These are phyloP conservation scores for Blastobotrys muscicola DNA, from an alignment of 805 yeast species.

Conservation along the genomic window DNA sequence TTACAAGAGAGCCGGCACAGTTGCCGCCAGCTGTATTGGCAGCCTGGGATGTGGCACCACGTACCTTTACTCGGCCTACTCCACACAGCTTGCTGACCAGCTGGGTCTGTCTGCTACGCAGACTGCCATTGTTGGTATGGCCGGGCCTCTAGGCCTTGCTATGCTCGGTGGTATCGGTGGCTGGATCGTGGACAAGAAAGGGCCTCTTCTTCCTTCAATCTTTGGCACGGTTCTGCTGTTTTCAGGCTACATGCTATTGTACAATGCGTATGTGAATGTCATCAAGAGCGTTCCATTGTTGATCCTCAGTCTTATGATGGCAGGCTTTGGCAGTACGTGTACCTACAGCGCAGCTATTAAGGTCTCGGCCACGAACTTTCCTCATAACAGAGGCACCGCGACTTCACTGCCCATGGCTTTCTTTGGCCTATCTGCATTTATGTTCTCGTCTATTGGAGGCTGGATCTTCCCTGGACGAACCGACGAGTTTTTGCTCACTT, in stretches of 20 bases:
- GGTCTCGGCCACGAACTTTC: constrained; percentile 62
- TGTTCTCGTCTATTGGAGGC: constrained; percentile 45
- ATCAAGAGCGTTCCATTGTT: constrained; percentile 28
- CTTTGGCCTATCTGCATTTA: constrained; percentile 65
- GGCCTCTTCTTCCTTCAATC: constrained; percentile 31
- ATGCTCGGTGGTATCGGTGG: constrained; percentile 28
- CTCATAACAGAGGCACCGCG: constrained; percentile 60
- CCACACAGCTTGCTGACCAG: constrained; percentile 56
- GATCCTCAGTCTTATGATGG: constrained; percentile 33
- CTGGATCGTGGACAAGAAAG: constrained; percentile 16
- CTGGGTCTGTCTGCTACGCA: constrained; percentile 52
- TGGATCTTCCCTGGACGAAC: constrained; percentile 27
- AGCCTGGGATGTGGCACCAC: constrained; percentile 44
- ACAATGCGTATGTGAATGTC: constrained; percentile 33
- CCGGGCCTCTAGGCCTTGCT: constrained; percentile 54
- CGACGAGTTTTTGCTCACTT: constrained; percentile 13
- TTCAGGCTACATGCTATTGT: constrained; percentile 48
- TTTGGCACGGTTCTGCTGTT: constrained; percentile 43
- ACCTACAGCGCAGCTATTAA: constrained; percentile 57
- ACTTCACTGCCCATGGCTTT: constrained; percentile 67
- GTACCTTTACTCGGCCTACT: constrained; percentile 59
- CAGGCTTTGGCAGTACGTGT: constrained; percentile 62
- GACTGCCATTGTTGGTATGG: constrained; percentile 49
- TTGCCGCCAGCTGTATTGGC: constrained; percentile 12
- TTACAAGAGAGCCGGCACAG: constrained; percentile 4